Evolutionary conservation across 1,284 basidiomycete genomes (phyloP), one percentile per base, ranked within the genome.

Genomic region (Puccinia triticina): DNA sequence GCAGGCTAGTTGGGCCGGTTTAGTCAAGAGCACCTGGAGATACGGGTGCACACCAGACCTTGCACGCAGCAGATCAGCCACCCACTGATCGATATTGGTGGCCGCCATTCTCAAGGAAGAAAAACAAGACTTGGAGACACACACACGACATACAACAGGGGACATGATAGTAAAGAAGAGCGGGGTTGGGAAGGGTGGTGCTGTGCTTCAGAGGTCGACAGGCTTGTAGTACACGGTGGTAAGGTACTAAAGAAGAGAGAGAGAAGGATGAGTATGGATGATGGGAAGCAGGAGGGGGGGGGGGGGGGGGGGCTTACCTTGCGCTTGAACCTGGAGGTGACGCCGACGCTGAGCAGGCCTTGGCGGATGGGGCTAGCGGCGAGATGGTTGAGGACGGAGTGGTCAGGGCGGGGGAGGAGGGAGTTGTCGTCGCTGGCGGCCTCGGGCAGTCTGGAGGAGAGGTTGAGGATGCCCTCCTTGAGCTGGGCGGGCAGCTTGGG

Each of bases 341-440:
- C 95, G 21, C 93, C 96, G 0, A 98, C 95, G 53, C 95, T 95
- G 66, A 99, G 88, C 67, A 96, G 94, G 3, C 95, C 95, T 86
- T 96, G 94, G 87, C 92, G 91, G 85, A 99, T 99, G 83, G 95
- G 94, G 87, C 94, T 96, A 75, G 96, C 98, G 83, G 95, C 95
- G 83, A 99, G 88, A 87, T 99, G 97, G 85, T 98, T 95, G 84
- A 99, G 89, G 59, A 98, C 95, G 50, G 95, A 95, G 88, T 98
- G 96, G 79, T 92, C 94, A 29, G 95, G 95, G 26, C 97, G 95
- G 11, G 96, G 94, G 84, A 99, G 88, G 83, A 99, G 94, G 66
- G 92, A 93, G 84, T 92, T 94, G 87, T 99, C 96, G 87, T 99
- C 95, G 43, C 94, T 91, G 82, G 87, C 83, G 74, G 88, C 84